Evolutionary conservation across 2,329 filamentous ascomycete species (phyloP), one percentile per base, ranked within the genome.

Genomic region (Paecilomyces fulvus): DNA sequence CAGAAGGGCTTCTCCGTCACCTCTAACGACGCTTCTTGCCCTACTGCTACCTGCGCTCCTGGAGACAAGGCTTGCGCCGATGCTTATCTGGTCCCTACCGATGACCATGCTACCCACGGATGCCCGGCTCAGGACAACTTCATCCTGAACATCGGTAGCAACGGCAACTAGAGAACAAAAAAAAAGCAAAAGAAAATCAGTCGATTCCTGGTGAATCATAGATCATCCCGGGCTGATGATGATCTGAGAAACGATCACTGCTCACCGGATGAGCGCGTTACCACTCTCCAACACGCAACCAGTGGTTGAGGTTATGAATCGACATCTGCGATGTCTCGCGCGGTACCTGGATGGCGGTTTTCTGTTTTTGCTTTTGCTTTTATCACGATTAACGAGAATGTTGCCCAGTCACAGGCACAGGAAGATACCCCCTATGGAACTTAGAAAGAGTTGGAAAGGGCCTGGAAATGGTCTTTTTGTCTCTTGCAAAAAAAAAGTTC

Each of bases 41-140:
- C 67, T 17, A 58, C 59, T 31, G 71, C 71, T 52, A 62, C 62
- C 56, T 76, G 73, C 63, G 50, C 56, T 30, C 65, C 72, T 21
- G 72, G 73, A 43, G 71, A 73, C 51, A 28, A 54, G 21, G 58
- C 61, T 20, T 76, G 73, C 61, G 62, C 67, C 17, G 67, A 68
- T 54, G 73, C 71, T 51, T 76, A 76, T 63, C 67, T 74, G 62
- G 55, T 69, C 59, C 72, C 72, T 14, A 63, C 65, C 28, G 73
- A 75, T 63, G 65, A 75, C 65, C 64, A 70, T 43, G 73, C 73
- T 43, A 76, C 73, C 50, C 70, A 75, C 59, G 70, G 71, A 55
- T 76, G 73, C 64, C 65, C 69, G 49, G 65, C 69, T 56, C 51
- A 65, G 57, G 67, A 70, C 52, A 62, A 64, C 54, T 67, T 76